These are phyloP conservation scores for Candida coleopterorum DNA, from an alignment of 805 yeast genomes.

Conservation along the genomic window DNA sequence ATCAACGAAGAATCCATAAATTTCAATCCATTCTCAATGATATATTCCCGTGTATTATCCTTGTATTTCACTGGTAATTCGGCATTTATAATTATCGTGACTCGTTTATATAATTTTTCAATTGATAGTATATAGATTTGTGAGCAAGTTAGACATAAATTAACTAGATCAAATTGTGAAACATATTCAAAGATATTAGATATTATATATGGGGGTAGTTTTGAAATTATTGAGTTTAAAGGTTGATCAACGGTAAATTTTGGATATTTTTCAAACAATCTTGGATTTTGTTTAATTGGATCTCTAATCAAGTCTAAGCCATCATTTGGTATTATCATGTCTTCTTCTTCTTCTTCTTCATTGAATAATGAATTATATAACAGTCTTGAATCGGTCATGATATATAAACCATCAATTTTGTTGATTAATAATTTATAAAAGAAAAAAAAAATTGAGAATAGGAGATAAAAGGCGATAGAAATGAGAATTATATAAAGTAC, in stretches of 20 bases:
- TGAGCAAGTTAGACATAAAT: constrained; percentile 19
- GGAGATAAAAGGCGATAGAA: too few species aligned
- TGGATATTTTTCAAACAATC: neutral
- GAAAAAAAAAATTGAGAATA: neutral
- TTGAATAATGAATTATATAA: neutral
- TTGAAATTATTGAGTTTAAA: constrained; percentile 9
- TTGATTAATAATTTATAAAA: neutral
- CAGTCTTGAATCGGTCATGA: neutral
- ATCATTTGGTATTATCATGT: neutral
- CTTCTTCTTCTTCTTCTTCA: constrained; percentile 1
- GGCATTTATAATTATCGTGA: constrained; percentile 26
- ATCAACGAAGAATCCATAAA: constrained; percentile 28
- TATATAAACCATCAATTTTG: neutral
- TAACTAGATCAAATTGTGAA: constrained; percentile 26
- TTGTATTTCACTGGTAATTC: constrained; percentile 21
- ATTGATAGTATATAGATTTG: constrained; percentile 19
- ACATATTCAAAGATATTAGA: constrained; percentile 20
- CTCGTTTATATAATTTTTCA: constrained; percentile 23
- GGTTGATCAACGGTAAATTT: constrained; percentile 10
- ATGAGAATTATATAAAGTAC: too few species aligned
- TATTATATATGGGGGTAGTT: constrained; percentile 12
- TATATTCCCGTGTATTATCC: constrained; percentile 12
- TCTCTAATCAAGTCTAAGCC: neutral
- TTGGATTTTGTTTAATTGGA: neutral
- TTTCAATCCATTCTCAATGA: constrained; percentile 24